These are phyloP conservation scores for Asterophora lycoperdoides DNA, from an alignment of 768 basidiomycete genomes.

Conservation along the genomic window DNA sequence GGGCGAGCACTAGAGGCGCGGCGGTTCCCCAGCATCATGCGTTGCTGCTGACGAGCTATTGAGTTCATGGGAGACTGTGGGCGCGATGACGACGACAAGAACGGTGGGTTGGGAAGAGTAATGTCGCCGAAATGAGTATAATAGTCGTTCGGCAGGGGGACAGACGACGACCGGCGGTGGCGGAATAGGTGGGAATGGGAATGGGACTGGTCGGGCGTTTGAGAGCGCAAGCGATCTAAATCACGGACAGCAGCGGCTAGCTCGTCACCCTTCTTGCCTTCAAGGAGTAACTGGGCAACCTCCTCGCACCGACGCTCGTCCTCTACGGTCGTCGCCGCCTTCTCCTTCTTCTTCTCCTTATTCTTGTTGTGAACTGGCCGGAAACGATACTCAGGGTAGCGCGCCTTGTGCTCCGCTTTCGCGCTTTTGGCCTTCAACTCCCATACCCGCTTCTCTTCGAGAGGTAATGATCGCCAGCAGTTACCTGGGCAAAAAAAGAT, in stretches of 20 bases:
- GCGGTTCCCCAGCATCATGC: constrained; percentile 40
- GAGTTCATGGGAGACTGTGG: constrained; percentile 40
- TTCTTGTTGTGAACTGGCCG: constrained; percentile 52
- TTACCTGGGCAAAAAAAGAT: constrained; percentile 45
- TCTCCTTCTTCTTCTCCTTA: constrained; percentile 38
- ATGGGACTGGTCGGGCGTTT: constrained; percentile 8
- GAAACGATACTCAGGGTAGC: constrained; percentile 65
- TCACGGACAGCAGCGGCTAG: constrained; percentile 57
- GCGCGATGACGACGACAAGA: constrained; percentile 36
- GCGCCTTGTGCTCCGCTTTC: constrained; percentile 65
- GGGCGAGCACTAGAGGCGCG: constrained; percentile 49
- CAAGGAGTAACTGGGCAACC: constrained; percentile 58
- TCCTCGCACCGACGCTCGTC: constrained; percentile 67
- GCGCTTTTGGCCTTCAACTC: constrained; percentile 68
- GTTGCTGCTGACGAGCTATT: constrained; percentile 40
- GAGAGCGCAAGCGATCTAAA: constrained; percentile 37
- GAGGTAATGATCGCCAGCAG: constrained; percentile 70
- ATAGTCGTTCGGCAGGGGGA: constrained; percentile 49
- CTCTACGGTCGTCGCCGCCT: constrained; percentile 37
- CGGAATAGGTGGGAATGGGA: constrained; percentile 27
- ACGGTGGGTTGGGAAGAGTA: constrained; percentile 39
- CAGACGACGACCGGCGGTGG: constrained; percentile 57
- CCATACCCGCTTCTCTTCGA: constrained; percentile 70
- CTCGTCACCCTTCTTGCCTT: constrained; percentile 68
- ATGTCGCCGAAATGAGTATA: constrained; percentile 31